phyloP scores from a whole-genome alignment of 2,329 filamentous ascomycete species.

The Venturia oleaginea region DNA sequence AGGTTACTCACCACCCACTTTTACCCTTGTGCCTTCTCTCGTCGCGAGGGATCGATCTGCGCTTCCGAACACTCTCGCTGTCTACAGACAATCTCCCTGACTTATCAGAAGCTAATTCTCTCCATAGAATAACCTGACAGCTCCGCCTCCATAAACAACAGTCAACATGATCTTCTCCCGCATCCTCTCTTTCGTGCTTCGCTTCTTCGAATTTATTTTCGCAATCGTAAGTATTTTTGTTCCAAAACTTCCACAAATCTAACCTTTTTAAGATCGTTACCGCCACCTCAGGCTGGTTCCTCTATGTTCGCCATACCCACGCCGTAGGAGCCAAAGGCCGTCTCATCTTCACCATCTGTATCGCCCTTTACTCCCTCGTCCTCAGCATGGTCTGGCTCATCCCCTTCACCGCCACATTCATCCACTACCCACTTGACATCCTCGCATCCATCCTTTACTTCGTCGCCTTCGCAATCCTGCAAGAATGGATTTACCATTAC shows the following conservation, averaged over 20 bases:
- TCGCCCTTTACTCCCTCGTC: conserved; percentile 60
- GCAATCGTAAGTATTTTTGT: conserved; percentile 46
- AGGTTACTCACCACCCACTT: neutral
- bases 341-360: conserved; percentile 66
- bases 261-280: conserved; percentile 56
- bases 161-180: conserved; percentile 39
- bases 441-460: conserved; percentile 64
- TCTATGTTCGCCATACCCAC: conserved; percentile 41
- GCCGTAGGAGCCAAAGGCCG: conserved; percentile 50
- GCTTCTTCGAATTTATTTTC: conserved; percentile 57
- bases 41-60: neutral
- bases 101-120: neutral
- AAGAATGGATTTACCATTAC: conserved; percentile 22
- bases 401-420: conserved; percentile 58
- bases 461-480: conserved; percentile 52
- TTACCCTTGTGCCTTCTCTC: neutral
- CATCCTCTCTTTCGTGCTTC: conserved; percentile 48
- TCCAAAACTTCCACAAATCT: no score
- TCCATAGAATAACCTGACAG: neutral
- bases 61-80: neutral
- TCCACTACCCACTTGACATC: conserved; percentile 63
- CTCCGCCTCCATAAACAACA: neutral
- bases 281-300: conserved; percentile 58
- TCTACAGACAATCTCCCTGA: neutral
- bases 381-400: conserved; percentile 64